Conservation (phyloP, 108 stramenopile genomes). For the Cyclostephanos invisitatus region DNA sequence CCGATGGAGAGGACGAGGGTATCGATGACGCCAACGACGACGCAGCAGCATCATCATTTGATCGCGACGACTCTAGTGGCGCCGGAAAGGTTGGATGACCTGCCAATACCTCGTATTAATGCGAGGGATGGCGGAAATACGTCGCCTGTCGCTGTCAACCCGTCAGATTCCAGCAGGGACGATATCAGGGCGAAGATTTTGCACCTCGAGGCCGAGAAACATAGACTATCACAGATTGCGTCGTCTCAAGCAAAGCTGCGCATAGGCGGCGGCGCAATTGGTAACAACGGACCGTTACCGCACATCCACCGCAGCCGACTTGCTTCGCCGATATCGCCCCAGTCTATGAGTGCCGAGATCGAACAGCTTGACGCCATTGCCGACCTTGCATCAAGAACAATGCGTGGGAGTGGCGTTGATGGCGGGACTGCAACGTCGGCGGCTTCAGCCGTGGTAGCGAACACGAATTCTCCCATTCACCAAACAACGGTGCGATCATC, state of each 20-base stretch:
- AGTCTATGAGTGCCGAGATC: conserved; percentile 43
- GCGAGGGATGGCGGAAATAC: neutral
- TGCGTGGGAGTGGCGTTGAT: neutral
- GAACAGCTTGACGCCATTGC: conserved; percentile 52
- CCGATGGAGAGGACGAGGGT: conserved; percentile 14
- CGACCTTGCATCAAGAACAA: conserved; percentile 1
- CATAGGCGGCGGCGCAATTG: neutral
- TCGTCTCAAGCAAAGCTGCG: neutral
- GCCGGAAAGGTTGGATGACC: conserved; percentile 13
- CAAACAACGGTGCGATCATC: conserved; percentile 3
- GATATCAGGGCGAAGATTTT: neutral
- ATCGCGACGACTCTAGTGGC: neutral
- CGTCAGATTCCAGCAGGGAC: neutral
- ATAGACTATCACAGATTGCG: neutral
- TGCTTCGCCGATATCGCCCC: conserved; percentile 32
- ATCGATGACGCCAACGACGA: conserved; percentile 1
- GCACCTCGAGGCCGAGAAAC: no score
- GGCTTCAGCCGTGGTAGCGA: neutral
- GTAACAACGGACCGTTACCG: conserved; percentile 22
- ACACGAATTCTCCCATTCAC: neutral
- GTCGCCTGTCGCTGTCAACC: neutral
- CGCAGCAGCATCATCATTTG: conserved; percentile 12
- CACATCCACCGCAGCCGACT: conserved; percentile 39
- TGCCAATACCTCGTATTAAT: conserved; percentile 17
- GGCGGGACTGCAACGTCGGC: conserved; percentile 4